Evolutionary conservation across 2,329 filamentous ascomycete genomes (phyloP), one percentile per base, ranked within the genome.

Genomic region (Pseudogymnoascus sp.): DNA sequence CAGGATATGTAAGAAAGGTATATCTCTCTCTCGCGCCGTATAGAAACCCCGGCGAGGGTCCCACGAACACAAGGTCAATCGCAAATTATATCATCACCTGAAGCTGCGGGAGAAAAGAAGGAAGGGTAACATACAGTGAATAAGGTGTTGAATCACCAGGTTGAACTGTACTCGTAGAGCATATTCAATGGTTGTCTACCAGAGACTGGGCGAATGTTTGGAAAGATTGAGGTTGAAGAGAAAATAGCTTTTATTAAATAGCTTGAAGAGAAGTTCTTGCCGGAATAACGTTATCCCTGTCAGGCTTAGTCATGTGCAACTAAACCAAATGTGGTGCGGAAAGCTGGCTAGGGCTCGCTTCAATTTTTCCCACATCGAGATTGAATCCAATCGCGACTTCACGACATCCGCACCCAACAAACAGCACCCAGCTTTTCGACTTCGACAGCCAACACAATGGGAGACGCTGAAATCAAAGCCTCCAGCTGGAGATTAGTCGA

Each of bases 1-100:
- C 92, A 96, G 92, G 91, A 96, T 96, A 96, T 96, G 92, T 96
- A 96, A 96, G 92, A 93, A 86, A 86, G 87, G 79, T 92, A 90
- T 96, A 89, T 96, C 92, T 96, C 81, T 77, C 84, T 75, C 79
- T 83, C 80, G 79, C 75, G 79, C 82, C 88, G 87, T 92, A 88
- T 88, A 83, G 88, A 89, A 81, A 83, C 90, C 86, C 92, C 85
- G 92, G 93, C 92, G 89, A 89, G 91, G 86, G 89, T 80, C 83
- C 91, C 91, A 93, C 86, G 86, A 80, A 81, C 77, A 77, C 77
- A 79, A 82, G 84, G 89, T 97, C 92, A 96, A 93, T 93, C 92
- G 93, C 92, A 97, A 97, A 97, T 96, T 96, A 91, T 90, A 82
- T 89, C 92, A 96, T 96, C 93, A 90, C 89, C 69, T 70, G 70